These are phyloP conservation scores for Chalaropsis thielavioides DNA, from an alignment of 2,329 filamentous ascomycete species.

Conservation along the genomic window DNA sequence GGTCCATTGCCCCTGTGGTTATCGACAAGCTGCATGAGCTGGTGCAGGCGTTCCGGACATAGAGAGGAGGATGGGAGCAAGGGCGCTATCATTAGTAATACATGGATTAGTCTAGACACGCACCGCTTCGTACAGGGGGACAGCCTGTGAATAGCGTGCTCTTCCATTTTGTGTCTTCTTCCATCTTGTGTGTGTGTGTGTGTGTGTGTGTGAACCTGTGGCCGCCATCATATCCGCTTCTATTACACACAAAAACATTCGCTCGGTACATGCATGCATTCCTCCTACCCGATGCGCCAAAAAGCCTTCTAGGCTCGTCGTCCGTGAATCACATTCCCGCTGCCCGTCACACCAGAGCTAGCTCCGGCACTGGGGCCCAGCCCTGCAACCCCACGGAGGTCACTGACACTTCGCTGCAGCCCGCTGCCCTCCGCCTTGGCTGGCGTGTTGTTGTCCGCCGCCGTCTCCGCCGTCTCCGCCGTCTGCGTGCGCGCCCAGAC, in stretches of 20 bases:
- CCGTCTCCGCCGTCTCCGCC: neutral
- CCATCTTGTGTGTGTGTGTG: too few relatives aligned
- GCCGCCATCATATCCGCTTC: neutral
- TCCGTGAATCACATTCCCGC: slow-evolving; percentile 2
- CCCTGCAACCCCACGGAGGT: neutral
- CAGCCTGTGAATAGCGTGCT: neutral
- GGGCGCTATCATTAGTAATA: neutral
- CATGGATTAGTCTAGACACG: neutral
- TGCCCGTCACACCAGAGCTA: neutral
- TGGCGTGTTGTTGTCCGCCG: neutral
- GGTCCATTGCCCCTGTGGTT: slow-evolving; percentile 78
- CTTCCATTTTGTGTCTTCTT: too few relatives aligned
- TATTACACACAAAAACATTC: neutral
- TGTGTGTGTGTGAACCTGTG: too few relatives aligned
- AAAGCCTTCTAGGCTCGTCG: slow-evolving; percentile 7
- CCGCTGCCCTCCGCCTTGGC: neutral
- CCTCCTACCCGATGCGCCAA: neutral
- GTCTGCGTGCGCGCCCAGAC: slow-evolving; percentile 9
- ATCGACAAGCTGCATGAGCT: slow-evolving; percentile 92
- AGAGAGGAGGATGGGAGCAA: slow-evolving; percentile 17
- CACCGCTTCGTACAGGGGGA: too few relatives aligned
- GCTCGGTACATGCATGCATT: too few relatives aligned
- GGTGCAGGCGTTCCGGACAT: slow-evolving; percentile 80
- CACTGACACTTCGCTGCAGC: neutral
- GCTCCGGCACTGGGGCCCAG: neutral